A percentile compares a stretch with the other conserved stretches of the same genome.
Conservation (phyloP, 768 basidiomycete species). For the Pisolithus albus region DNA sequence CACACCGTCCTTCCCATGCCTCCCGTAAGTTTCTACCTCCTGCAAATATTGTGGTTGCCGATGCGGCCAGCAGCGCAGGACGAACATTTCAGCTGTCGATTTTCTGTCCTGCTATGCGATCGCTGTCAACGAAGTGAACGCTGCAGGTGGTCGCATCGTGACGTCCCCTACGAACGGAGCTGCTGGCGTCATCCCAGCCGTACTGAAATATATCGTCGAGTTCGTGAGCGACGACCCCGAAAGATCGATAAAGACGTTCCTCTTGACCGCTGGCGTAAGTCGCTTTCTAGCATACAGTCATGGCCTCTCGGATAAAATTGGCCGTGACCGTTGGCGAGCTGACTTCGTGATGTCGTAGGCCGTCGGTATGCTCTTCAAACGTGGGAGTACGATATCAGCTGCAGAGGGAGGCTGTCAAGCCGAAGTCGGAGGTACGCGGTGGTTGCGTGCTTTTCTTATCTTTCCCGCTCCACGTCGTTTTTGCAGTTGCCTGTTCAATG, state of each 20-base stretch:
- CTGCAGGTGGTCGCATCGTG: conserved; percentile 87
- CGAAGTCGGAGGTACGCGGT: conserved; percentile 74
- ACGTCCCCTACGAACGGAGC: conserved; percentile 94
- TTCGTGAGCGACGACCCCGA: conserved; percentile 90
- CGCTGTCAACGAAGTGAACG: conserved; percentile 93
- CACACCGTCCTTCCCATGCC: conserved; percentile 79
- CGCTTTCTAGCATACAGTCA: neutral
- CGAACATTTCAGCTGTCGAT: conserved; percentile 88
- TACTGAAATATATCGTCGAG: conserved; percentile 85
- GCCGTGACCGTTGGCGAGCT: conserved; percentile 1
- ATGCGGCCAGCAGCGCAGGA: conserved; percentile 50
- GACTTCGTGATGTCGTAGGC: conserved; percentile 40
- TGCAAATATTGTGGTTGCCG: neutral
- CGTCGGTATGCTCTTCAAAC: conserved; percentile 92
- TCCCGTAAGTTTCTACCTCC: conserved; percentile 46
- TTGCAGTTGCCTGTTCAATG: conserved; percentile 87
- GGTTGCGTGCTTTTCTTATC: neutral
- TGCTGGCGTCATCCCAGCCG: conserved; percentile 88
- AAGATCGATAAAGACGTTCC: conserved; percentile 81
- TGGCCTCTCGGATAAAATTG: neutral
- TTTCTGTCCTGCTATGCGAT: conserved; percentile 93
- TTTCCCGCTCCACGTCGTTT: neutral
- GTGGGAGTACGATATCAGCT: conserved; percentile 94
- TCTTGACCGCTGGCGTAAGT: conserved; percentile 80
- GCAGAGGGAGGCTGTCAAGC: conserved; percentile 96